Percentiles rank a stretch among this genome's conserved stretches.
phyloP scores from a whole-genome alignment of 345 rosid species.

The Gossypium sturtianum region DNA sequence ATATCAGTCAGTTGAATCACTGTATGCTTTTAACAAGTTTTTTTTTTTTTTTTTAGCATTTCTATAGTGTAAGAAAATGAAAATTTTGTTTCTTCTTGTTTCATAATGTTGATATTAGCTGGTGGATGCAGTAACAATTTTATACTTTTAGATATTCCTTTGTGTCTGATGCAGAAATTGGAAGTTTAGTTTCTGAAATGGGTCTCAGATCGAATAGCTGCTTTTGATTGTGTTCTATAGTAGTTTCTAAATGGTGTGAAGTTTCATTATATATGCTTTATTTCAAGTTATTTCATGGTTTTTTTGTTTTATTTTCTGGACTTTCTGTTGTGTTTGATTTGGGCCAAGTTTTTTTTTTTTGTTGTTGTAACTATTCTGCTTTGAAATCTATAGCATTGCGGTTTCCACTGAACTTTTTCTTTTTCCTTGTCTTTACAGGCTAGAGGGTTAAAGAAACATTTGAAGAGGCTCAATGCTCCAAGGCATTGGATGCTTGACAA shows the following conservation, averaged over 20 bases:
- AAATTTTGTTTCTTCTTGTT: not conserved
- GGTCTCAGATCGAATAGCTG: not conserved
- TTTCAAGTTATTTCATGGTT: not conserved
- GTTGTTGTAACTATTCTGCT: not conserved
- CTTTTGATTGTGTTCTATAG: not conserved
- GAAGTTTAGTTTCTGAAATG: not conserved
- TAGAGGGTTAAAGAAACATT: constrained; percentile 55
- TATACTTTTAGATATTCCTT: not conserved
- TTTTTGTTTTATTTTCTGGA: not conserved
- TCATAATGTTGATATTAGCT: not conserved
- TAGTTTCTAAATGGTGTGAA: not conserved
- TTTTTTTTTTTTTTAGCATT: not conserved
- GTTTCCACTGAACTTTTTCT: not conserved
- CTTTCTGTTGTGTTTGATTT: not conserved
- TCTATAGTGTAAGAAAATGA: not conserved
- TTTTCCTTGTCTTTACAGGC: constrained; percentile 30
- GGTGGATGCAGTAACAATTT: not conserved
- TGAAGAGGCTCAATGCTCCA: constrained; percentile 69
- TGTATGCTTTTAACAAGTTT: not conserved
- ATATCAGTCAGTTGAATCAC: not conserved
- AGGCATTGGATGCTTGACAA: constrained; percentile 26
- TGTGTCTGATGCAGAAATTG: not conserved
- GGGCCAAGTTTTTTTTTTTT: not conserved
- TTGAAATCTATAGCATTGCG: not conserved
- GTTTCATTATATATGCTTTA: not conserved